phyloP scores from a whole-genome alignment of 139 green algal species.

The Chlamydomonas sphaeroides region DNA sequence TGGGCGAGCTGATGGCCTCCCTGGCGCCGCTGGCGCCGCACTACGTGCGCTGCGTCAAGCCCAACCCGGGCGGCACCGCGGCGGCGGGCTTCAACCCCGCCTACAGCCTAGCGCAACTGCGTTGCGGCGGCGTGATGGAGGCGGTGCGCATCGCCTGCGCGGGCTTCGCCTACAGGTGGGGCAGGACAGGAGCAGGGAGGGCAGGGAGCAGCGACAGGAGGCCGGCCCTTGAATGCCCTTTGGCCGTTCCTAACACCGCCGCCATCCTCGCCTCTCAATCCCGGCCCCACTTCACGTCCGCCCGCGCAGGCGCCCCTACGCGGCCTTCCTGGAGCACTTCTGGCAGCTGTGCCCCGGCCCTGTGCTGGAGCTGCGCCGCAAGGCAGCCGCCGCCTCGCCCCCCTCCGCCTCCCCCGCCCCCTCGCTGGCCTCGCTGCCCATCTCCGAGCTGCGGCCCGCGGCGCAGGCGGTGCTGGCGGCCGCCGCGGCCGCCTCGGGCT shows the following conservation, averaged over 20 bases:
- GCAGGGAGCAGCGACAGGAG: too few species aligned
- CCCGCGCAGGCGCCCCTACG: conserved; percentile 74
- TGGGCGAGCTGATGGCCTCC: conserved; percentile 92
- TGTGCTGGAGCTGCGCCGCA: conserved; percentile 30
- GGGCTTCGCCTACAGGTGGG: conserved; percentile 80
- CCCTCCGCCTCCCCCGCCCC: not conserved
- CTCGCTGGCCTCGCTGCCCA: not conserved
- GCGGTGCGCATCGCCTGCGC: conserved; percentile 96
- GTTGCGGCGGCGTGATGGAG: conserved; percentile 96
- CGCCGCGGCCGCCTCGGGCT: not conserved
- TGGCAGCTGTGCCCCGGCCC: conserved; percentile 78
- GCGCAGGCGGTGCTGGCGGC: conserved; percentile 50
- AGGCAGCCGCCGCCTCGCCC: conserved; percentile 21
- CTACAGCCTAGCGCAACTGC: conserved; percentile 96
- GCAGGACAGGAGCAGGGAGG: too few species aligned
- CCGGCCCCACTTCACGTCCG: too few species aligned
- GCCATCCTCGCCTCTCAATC: too few species aligned
- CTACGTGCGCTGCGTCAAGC: conserved; percentile 99
- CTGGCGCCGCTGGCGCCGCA: conserved; percentile 93
- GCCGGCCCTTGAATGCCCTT: too few species aligned
- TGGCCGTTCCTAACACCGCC: too few species aligned
- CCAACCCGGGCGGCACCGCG: conserved; percentile 81
- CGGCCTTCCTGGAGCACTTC: conserved; percentile 94
- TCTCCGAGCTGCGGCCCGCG: conserved; percentile 16
- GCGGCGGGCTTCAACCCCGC: conserved; percentile 76